Base-by-base conservation (phyloP, 164 flowering plant genomes). In the Protea cynaroides region DNA sequence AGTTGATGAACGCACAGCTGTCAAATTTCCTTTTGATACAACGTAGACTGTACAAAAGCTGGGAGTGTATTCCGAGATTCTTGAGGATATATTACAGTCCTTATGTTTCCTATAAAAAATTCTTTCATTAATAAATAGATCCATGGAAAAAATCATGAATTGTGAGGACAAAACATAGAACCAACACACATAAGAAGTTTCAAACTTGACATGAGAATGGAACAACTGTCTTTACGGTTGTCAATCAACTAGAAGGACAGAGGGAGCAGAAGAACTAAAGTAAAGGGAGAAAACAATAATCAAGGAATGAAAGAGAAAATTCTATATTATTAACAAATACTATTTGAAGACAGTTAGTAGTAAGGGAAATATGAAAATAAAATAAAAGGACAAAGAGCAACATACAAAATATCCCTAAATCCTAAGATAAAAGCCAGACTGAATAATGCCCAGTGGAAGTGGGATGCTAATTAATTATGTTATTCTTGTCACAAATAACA, bases 11-110 rank as follows among this genome's bases (percentile, higher is more conserved):
- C 88, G 85, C 18, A 89, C 66, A 13, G 89, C 79, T 52, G 81
- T 76, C 64, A 92, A 68, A 62, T 84, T 88, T 61, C 93, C 95
- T 72, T 82, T 88, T 15, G 87, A 80, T 76, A 89, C 72, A 54
- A 74, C 85, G 71, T 86, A 89, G 11, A 92, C 84, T 3, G 87
- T 84, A 70, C 96, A 92, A 61, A 73, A 86, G 44, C 62, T 75
- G 53, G 97, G 98, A 44, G 76, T 63, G 72, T 73, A 62, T 22
- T 65, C 81, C 46, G 96, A 80, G 73, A 93, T 90, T 79, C 72
- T 82, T 11, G 86, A 72, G 17, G 96, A 80, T 61, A 81, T 25
- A 36, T 22, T 67, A 23, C 18, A 59, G 59, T 77, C 76, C 75
- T 74, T 82, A 15, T 53, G 15, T 67, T 76, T 84, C 80, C 90